These are phyloP conservation scores for Pyrenophora graminea DNA, from an alignment of 2,329 filamentous ascomycete genomes.

Conservation along the genomic window DNA sequence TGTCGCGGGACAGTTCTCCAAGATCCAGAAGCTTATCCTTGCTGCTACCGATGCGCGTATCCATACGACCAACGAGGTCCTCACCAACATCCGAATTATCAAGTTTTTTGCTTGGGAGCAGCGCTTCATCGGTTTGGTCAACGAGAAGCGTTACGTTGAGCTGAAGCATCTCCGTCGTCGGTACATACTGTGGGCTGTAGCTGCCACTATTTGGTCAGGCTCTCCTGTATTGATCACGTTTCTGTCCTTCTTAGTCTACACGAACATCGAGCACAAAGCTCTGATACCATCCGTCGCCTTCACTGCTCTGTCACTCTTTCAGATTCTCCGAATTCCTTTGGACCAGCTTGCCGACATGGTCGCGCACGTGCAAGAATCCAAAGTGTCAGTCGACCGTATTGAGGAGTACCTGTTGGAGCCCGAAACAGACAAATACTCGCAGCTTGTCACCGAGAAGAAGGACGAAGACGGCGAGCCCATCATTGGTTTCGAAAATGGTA, in stretches of 20 bases:
- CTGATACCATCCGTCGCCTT: constrained; percentile 92
- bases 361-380: constrained; percentile 94
- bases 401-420: constrained; percentile 92
- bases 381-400: constrained; percentile 94
- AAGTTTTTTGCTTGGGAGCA: constrained; percentile 99
- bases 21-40: constrained; percentile 88
- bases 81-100: constrained; percentile 98
- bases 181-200: constrained; percentile 88
- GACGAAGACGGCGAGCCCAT: constrained; percentile 71
- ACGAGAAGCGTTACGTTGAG: constrained; percentile 83
- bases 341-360: constrained; percentile 99
- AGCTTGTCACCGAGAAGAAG: constrained; percentile 72
- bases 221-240: constrained; percentile 95
- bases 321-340: constrained; percentile 86
- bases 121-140: constrained; percentile 81
- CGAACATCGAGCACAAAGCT: constrained; percentile 83
- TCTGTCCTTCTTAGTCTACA: constrained; percentile 93
- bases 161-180: constrained; percentile 76
- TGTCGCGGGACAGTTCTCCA: constrained; percentile 83
- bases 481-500: constrained; percentile 84
- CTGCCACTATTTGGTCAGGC: constrained; percentile 95
- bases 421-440: constrained; percentile 93
- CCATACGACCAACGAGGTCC: constrained; percentile 92
- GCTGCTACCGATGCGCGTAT: constrained; percentile 94
- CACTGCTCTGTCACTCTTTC: constrained; percentile 93